Evolutionary conservation across 2,329 filamentous ascomycete genomes (phyloP).

Genomic region (Microsporum canis): DNA sequence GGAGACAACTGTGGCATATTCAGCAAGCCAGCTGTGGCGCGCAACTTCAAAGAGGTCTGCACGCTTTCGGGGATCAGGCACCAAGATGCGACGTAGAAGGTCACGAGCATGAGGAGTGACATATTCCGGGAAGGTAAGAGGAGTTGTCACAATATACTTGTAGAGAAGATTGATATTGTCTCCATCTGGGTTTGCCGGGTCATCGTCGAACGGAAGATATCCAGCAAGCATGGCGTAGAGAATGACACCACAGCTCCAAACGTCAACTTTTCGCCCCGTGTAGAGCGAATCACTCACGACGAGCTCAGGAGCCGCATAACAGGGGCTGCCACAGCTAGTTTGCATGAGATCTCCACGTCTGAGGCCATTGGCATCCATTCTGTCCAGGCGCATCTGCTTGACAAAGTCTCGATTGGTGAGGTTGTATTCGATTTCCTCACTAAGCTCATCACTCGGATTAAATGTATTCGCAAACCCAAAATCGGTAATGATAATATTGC

Average conservation of each 20-base stretch:
- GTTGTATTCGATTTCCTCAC: conserved; percentile 80
- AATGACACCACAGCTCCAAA: conserved; percentile 98
- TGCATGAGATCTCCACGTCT: conserved; percentile 94
- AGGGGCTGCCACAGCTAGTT: conserved; percentile 95
- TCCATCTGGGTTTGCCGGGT: conserved; percentile 93
- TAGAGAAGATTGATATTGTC: conserved; percentile 99
- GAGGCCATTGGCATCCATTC: conserved; percentile 59
- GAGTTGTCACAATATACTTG: conserved; percentile 97
- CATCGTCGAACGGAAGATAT: conserved; percentile 94
- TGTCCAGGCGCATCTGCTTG: conserved; percentile 75
- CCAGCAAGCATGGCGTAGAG: conserved; percentile 97
- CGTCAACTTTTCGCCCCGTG: conserved; percentile 93
- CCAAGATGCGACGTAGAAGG: conserved; percentile 80
- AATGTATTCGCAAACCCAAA: conserved; percentile 99
- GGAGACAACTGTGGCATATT: conserved; percentile 91
- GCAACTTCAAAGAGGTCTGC: conserved; percentile 96
- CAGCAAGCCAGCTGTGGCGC: conserved; percentile 93
- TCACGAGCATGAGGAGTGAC: conserved; percentile 94
- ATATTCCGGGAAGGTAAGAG: conserved; percentile 95
- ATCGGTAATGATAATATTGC: conserved; percentile 99
- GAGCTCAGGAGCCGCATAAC: conserved; percentile 91
- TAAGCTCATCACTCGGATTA: conserved; percentile 73
- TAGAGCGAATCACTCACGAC: conserved; percentile 97
- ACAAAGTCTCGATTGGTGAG: conserved; percentile 80
- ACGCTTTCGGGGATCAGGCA: conserved; percentile 86